Evolutionary conservation across 305 asterid species (phyloP).

Genomic region (Fraxinus ornus): DNA sequence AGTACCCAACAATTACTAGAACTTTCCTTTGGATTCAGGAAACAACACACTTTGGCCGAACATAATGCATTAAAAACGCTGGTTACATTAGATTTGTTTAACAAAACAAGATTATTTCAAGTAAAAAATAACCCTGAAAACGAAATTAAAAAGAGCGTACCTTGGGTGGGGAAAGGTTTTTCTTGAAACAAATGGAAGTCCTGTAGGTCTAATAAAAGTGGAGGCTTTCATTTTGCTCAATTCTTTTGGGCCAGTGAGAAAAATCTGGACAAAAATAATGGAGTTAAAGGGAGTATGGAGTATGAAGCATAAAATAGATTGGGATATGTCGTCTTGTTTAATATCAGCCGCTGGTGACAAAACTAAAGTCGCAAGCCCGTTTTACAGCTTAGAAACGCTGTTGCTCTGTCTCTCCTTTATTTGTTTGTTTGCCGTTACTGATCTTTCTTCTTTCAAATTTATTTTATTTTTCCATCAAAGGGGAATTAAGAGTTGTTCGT

Average conservation of each 20-base stretch:
- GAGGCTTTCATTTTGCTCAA: slow-evolving; percentile 29
- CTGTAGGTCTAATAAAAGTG: slow-evolving; percentile 17
- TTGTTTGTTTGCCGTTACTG: not conserved
- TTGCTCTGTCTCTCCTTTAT: not conserved
- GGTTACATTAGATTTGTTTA: not conserved
- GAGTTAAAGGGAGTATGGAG: not conserved
- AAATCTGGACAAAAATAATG: not conserved
- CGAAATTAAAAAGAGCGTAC: slow-evolving; percentile 19
- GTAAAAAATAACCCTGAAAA: not conserved
- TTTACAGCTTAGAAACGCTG: not conserved
- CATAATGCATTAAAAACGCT: not conserved
- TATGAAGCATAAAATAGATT: not conserved
- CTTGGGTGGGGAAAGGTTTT: slow-evolving; percentile 34
- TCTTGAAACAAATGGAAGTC: slow-evolving; percentile 25
- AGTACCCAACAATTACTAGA: not conserved
- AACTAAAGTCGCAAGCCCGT: not conserved
- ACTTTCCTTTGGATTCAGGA: not conserved
- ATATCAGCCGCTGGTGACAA: slow-evolving; percentile 9
- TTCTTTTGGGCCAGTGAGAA: not conserved
- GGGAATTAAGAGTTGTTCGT: not conserved
- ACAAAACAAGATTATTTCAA: not conserved
- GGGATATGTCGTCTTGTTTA: not conserved
- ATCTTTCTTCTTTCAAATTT: not conserved
- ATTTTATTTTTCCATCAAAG: not conserved
- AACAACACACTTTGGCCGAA: not conserved